A percentile compares a stretch with the other conserved stretches of the same genome.
Conservation (phyloP, 768 basidiomycete genomes). For the Tylopilus subfusipes region DNA sequence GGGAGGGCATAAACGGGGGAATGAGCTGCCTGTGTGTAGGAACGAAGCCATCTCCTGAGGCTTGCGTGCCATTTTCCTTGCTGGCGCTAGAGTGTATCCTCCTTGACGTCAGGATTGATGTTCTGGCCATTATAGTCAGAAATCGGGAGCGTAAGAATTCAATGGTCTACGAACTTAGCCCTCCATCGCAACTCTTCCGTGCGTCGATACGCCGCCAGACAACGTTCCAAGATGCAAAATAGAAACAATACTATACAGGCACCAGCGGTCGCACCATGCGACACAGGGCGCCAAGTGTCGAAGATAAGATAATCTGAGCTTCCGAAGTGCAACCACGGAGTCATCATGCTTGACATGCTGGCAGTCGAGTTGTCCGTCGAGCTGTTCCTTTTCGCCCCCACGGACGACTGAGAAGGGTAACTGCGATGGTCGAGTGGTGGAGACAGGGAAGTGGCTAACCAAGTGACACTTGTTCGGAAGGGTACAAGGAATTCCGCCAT, state of each 20-base stretch:
- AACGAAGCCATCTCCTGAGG: neutral
- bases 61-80: slow-evolving; percentile 1
- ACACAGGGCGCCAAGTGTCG: slow-evolving; percentile 61
- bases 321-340: slow-evolving; percentile 66
- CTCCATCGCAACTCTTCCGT: slow-evolving; percentile 57
- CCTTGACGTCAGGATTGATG: neutral
- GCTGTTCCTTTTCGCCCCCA: neutral
- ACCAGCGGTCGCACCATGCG: slow-evolving; percentile 67
- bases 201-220: slow-evolving; percentile 55
- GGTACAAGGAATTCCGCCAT: neutral
- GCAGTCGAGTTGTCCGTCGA: slow-evolving; percentile 7
- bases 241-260: slow-evolving; percentile 70
- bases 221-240: slow-evolving; percentile 68
- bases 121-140: slow-evolving; percentile 11
- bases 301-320: slow-evolving; percentile 73
- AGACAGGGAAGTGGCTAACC: neutral
- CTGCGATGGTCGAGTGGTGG: neutral
- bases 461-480: neutral
- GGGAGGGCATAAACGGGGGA: slow-evolving; percentile 60
- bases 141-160: neutral
- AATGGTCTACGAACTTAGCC: slow-evolving; percentile 41
- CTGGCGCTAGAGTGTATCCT: neutral
- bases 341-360: slow-evolving; percentile 43
- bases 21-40: slow-evolving; percentile 28
- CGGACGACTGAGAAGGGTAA: neutral